phyloP scores from a whole-genome alignment of 169 alveolate species.

The Cryptosporidium sp. region DNA sequence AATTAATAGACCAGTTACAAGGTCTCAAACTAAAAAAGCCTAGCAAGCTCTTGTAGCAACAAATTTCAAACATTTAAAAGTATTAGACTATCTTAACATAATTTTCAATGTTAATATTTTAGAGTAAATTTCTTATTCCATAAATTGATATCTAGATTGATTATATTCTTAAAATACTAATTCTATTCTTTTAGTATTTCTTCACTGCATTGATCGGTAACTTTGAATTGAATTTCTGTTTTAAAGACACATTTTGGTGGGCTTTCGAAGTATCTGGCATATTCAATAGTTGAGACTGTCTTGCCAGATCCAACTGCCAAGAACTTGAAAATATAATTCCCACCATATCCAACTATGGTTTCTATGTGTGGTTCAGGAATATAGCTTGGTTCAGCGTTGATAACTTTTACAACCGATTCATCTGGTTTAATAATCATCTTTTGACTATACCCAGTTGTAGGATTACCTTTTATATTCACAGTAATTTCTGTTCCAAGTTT shows the following conservation, averaged over 20 bases:
- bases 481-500: not conserved
- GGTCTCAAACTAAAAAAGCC: constrained; percentile 35
- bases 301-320: constrained; percentile 7
- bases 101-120: not conserved
- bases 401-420: constrained; percentile 9
- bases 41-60: not conserved
- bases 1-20: constrained; percentile 43
- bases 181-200: not conserved
- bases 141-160: not conserved
- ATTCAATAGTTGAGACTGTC: constrained; percentile 17
- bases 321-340: constrained; percentile 5
- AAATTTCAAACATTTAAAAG: not conserved
- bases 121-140: no score
- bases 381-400: not conserved
- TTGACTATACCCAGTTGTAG: constrained; percentile 59
- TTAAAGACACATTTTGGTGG: constrained; percentile 8
- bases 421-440: constrained; percentile 9
- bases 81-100: not conserved
- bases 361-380: not conserved
- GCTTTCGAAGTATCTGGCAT: constrained; percentile 38
- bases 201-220: not conserved
- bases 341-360: constrained; percentile 31
- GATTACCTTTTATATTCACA: constrained; percentile 41
- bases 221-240: constrained; percentile 4
- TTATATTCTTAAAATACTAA: no score